Base-by-base conservation (phyloP, 768 basidiomycete genomes). In the Boletus tomentosulus region DNA sequence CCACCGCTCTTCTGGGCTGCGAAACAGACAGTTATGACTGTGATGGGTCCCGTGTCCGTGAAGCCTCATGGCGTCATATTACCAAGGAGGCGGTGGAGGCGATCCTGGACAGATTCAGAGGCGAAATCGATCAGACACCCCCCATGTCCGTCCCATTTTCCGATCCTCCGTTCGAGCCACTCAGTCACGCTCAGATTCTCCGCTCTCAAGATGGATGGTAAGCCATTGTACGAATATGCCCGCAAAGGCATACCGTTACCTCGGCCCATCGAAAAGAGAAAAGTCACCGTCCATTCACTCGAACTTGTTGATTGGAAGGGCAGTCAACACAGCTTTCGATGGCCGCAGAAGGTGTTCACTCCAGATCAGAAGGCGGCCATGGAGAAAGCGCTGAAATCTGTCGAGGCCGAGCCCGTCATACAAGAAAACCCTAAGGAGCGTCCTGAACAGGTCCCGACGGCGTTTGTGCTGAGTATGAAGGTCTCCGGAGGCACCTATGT, bases 401-500 rank as follows among this genome's bases (percentile, higher is more conserved):
- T 77, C 25, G 77, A 80, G 51, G 67, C 72, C 24, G 65, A 71
- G 30, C 62, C 68, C 3, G 56, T 68, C 16, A 61, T 80, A n/a
- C 60, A 67, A 43, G 72, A 73, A 43, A 65, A 67, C 33, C 56
- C 54, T n/a, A 72, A 71, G 25, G 57, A 63, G 48, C 58, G 68
- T 10, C 63, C 65, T 28, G 73, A 78, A 50, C 62, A 63, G 37
- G 63, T 69, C 4, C 90, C 95, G 1, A 79, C 86, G 1, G 87
- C 87, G 22, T 97, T 98, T 69, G 85, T 87, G 9, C 75, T 99
- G 57, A 82, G 80, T 51, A 96, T 99, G 94, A 87, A 78, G 57
- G 97, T 98, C 6, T 95, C 94, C 9, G 89, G 91, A 27, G 97
- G 97, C 38, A 98, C 97, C 13, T 99, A 99, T 64, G 95, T 99